Evolutionary conservation across 148 eudicot genomes (phyloP), one percentile per base, ranked within the genome.

Genomic region (Oxyria digyna): DNA sequence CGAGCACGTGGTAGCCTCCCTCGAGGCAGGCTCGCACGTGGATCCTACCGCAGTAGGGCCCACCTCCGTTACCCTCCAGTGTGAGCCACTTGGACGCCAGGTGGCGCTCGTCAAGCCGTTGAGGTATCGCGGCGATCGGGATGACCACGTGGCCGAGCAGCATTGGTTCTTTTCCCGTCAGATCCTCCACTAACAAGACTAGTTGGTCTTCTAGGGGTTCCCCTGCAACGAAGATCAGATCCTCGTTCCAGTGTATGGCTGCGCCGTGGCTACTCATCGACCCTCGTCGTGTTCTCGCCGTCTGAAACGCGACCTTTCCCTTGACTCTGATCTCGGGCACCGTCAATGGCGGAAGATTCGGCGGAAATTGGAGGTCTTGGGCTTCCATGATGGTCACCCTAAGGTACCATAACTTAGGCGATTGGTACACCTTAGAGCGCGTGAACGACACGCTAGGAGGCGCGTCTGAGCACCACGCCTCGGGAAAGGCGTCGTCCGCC

Each of bases 1-100:
- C 99, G 0, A 90, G 83, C 77, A 94, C 99, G 67, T 94, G 99
- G 81, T 94, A 94, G 67, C 99, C 99, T 0, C 99, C 99, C 66
- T 94, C 99, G 67, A 94, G 79, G 66, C 93, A 94, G 70, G 87
- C 69, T 75, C 89, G 75, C 27, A 94, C 62, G 23, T 86, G 85
- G 29, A 94, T 73, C 64, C 99, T 77, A 15, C 99, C 97, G 17
- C 81, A 72, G 63, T 88, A 88, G 1, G 43, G 68, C 5, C 45
- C 79, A 26, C 82, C 76, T 0, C 63, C 71, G 13, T 73, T 69
- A 1, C 91, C 85, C 26, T 88, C 96, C 70, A 94, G 62, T 0
- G 74, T 73, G 0, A 86, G 41, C 99, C 99, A 94, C 71, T 87
- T 90, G 0, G 96, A 74, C 0, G 79, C 75, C 72, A 90, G 84